Base-by-base conservation (phyloP, 768 basidiomycete species). In the Tricholoma flavovirens region DNA sequence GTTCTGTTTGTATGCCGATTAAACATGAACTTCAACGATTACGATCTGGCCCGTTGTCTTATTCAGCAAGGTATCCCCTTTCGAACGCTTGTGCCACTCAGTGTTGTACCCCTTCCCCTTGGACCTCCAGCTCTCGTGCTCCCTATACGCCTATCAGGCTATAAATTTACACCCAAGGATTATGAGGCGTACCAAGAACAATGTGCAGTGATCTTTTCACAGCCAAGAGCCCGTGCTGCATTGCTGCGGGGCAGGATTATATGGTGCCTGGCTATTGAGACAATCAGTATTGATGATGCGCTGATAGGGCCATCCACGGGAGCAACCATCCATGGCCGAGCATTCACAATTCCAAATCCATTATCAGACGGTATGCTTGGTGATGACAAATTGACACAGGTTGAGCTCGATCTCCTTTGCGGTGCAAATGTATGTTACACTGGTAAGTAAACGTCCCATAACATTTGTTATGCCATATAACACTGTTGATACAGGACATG, bases 401-500 rank as follows among this genome's bases (percentile, higher is more conserved):
- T 50, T n/a, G 60, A 60, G 14, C 48, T 51, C 21, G 58, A 61
- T 42, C 51, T 64, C 22, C 57, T 64, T 3, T 60, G 51, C 50
- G 61, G 63, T 7, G 51, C 59, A 10, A 60, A 64, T n/a, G 24
- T 46, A 19, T 56, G 56, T 24, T 35, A 42, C 9, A 59, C 59
- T 45, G 51, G 55, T 55, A 51, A 59, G 51, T 9, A 26, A 11
- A n/a, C 5, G 14, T 38, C 33, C 9, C 33, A 33, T 49, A 14
- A 12, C 30, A 43, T 49, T 3, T 51, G 14, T 17, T 7, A 40
- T 17, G n/a, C 38, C 17, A 33, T 33, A 33, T 12, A 33, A 33
- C 11, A 5, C 33, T 33, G 38, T 17, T 40, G 38, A 40, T 40
- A 9, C 43, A 45, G 43, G 21, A 22, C 19, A 22, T 15, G 22